These are phyloP conservation scores for Harringtonia lauricola DNA, from an alignment of 2,329 filamentous ascomycete genomes.

Conservation along the genomic window DNA sequence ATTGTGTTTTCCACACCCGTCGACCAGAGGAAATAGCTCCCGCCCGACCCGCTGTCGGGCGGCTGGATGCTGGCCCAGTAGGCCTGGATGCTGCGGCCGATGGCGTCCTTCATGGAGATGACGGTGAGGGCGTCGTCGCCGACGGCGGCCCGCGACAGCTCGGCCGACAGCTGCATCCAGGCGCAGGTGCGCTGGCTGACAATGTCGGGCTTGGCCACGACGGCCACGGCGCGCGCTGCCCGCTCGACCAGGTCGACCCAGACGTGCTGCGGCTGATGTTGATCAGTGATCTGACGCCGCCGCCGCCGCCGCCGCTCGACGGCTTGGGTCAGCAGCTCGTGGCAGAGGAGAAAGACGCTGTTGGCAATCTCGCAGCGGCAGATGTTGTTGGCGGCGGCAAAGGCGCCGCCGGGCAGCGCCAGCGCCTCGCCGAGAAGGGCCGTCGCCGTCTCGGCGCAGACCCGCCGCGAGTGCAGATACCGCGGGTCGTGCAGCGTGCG, in stretches of 20 bases:
- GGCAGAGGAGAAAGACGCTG: constrained; percentile 1
- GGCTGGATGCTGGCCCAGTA: not conserved
- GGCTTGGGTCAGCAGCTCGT: not conserved
- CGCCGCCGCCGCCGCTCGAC: not conserved
- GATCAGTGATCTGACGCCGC: not conserved
- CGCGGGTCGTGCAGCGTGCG: not conserved
- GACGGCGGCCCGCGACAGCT: not conserved
- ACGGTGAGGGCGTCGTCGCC: not conserved
- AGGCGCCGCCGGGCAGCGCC: not conserved
- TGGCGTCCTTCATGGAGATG: not conserved
- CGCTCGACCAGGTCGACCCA: not conserved
- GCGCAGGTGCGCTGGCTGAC: constrained; percentile 1
- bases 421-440: not conserved
- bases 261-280: not conserved
- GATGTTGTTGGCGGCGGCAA: not conserved
- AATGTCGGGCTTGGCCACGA: constrained; percentile 2
- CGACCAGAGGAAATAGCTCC: not conserved
- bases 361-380: constrained; percentile 3
- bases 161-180: constrained; percentile 2
- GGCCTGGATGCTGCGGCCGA: not conserved
- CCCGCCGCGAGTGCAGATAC: not conserved
- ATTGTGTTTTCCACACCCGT: not conserved
- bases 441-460: not conserved
- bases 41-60: not conserved
- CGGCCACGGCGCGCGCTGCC: not conserved